Conservation (phyloP, 2,329 filamentous ascomycete species). For the Talaromyces sp. region DNA sequence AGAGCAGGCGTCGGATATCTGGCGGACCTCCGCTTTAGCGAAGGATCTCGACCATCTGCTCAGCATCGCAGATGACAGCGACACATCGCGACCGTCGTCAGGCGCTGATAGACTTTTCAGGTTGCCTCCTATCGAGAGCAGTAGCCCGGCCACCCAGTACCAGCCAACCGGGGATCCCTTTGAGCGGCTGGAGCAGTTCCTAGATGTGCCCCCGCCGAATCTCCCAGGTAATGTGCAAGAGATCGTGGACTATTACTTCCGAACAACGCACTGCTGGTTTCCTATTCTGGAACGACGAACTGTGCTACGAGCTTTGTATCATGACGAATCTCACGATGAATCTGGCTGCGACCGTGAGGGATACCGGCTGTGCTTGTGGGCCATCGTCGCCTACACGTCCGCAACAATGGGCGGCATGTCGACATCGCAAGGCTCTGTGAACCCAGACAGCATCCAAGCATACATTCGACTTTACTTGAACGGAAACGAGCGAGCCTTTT, state of each 20-base stretch:
- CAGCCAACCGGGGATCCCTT: not conserved
- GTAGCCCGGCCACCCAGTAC: not conserved
- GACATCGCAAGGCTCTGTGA: not conserved
- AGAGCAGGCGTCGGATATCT: conserved; percentile 8
- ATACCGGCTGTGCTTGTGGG: conserved; percentile 43
- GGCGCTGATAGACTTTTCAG: not conserved
- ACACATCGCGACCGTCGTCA: not conserved
- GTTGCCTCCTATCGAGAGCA: conserved; percentile 1
- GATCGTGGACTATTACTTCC: conserved; percentile 66
- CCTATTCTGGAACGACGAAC: conserved; percentile 65
- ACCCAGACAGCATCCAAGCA: conserved; percentile 45
- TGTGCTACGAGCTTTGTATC: conserved; percentile 46
- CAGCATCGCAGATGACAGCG: not conserved
- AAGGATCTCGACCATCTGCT: conserved; percentile 7
- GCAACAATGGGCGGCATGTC: not conserved
- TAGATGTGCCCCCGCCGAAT: conserved; percentile 39
- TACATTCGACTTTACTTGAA: conserved; percentile 48
- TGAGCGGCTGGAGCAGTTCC: conserved; percentile 22
- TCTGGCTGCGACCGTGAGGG: not conserved
- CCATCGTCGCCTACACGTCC: conserved; percentile 52
- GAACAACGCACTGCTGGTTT: conserved; percentile 71
- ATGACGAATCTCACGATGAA: conserved; percentile 45
- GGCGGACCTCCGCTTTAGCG: conserved; percentile 9
- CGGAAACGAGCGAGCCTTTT: conserved; percentile 35
- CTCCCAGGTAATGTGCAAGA: conserved; percentile 45